Percentiles rank a stretch among this genome's conserved stretches.
Evolutionary conservation across 2,329 filamentous ascomycete species (phyloP).

Genomic region (Pseudogymnoascus sp.): DNA sequence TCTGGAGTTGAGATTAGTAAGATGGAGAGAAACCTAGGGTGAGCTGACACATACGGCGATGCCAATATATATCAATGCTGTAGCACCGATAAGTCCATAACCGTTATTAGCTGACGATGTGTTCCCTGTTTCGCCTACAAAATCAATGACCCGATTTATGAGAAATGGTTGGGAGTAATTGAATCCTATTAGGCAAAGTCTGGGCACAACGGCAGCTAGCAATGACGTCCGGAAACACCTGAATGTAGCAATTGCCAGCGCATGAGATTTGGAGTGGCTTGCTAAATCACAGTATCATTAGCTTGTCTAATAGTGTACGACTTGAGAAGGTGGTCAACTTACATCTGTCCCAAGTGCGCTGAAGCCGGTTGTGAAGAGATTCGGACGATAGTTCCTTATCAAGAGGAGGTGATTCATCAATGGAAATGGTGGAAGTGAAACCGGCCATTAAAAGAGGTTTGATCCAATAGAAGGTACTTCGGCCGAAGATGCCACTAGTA

Average conservation of each 20-base stretch:
- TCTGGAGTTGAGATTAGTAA: background rate
- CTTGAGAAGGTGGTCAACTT: background rate
- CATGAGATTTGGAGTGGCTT: background rate
- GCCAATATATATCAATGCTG: slow-evolving; percentile 34
- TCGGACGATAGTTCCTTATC: background rate
- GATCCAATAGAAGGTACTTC: slow-evolving; percentile 32
- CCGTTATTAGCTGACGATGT: slow-evolving; percentile 24
- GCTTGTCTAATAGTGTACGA: background rate
- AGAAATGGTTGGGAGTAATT: slow-evolving; percentile 40
- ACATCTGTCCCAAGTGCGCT: background rate
- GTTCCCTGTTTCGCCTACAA: slow-evolving; percentile 25
- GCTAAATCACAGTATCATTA: background rate
- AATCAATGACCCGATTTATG: slow-evolving; percentile 30
- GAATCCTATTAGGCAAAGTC: slow-evolving; percentile 34
- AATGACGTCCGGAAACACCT: slow-evolving; percentile 17
- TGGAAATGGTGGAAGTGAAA: background rate
- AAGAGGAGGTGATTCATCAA: background rate
- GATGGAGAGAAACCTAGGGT: background rate
- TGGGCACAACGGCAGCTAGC: slow-evolving; percentile 29
- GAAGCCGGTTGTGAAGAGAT: background rate
- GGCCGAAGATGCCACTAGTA: slow-evolving; percentile 27
- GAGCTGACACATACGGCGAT: slow-evolving; percentile 30
- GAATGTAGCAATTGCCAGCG: background rate
- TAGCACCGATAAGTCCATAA: slow-evolving; percentile 35
- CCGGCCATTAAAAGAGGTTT: slow-evolving; percentile 17